Evolutionary conservation across 2,329 filamentous ascomycete genomes (phyloP).

Genomic region (Fusarium anguioides): DNA sequence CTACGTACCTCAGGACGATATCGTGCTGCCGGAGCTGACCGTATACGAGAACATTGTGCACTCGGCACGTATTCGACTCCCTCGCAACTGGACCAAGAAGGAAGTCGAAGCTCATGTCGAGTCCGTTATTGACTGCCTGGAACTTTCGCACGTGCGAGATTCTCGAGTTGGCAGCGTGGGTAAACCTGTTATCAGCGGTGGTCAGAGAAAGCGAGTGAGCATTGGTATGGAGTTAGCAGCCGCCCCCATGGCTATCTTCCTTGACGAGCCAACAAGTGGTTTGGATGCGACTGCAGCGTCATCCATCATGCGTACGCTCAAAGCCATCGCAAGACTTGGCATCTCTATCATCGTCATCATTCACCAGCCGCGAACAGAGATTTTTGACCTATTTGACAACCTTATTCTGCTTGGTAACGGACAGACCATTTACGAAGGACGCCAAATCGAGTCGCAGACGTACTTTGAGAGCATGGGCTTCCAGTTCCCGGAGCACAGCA

Average conservation of each 20-base stretch:
- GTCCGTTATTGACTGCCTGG: slow-evolving; percentile 65
- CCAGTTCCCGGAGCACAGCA: slow-evolving; percentile 60
- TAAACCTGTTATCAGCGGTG: slow-evolving; percentile 65
- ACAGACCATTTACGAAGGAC: slow-evolving; percentile 65
- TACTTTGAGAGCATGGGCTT: slow-evolving; percentile 67
- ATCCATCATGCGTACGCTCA: slow-evolving; percentile 66
- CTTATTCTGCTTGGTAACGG: slow-evolving; percentile 66
- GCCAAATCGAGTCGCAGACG: slow-evolving; percentile 54
- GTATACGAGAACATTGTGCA: slow-evolving; percentile 72
- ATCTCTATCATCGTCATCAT: slow-evolving; percentile 69
- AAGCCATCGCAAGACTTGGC: slow-evolving; percentile 63
- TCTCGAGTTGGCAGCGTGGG: slow-evolving; percentile 63
- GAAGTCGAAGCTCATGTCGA: slow-evolving; percentile 66
- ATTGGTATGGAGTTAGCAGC: slow-evolving; percentile 70
- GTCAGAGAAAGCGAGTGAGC: slow-evolving; percentile 67
- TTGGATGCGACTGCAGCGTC: slow-evolving; percentile 66
- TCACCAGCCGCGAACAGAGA: slow-evolving; percentile 69
- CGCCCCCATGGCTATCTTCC: slow-evolving; percentile 65
- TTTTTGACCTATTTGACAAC: slow-evolving; percentile 67
- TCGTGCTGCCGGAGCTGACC: slow-evolving; percentile 68
- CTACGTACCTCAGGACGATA: slow-evolving; percentile 71
- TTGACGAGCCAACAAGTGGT: slow-evolving; percentile 65
- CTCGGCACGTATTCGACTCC: slow-evolving; percentile 65
- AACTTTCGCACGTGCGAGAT: slow-evolving; percentile 62
- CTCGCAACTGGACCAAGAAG: slow-evolving; percentile 60